Evolutionary conservation across 805 yeast genomes (phyloP).

Genomic region (Yarrowia hollandica): DNA sequence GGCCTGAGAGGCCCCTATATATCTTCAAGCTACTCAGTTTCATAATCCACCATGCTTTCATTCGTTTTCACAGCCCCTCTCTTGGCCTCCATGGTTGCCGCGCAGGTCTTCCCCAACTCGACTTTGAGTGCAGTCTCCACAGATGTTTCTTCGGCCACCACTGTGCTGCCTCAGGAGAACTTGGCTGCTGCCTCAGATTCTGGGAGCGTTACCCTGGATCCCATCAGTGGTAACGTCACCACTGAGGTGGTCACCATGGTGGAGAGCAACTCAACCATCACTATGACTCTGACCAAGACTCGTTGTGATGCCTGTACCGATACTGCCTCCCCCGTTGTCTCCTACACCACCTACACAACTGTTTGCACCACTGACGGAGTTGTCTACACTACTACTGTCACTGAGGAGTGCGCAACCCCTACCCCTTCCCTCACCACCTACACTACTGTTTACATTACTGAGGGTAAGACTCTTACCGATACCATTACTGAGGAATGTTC

Average conservation of each 20-base stretch:
- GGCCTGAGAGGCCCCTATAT: neutral
- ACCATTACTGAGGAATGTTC: neutral
- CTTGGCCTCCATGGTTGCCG: neutral
- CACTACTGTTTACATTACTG: too few species aligned
- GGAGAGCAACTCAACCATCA: neutral
- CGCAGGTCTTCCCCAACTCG: conserved; percentile 10
- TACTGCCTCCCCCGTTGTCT: neutral
- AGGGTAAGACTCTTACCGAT: neutral
- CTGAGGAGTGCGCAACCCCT: neutral
- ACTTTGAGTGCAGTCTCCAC: neutral
- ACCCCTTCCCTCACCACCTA: too few species aligned
- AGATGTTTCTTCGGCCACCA: too few species aligned
- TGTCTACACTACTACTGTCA: neutral
- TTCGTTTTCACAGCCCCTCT: conserved; percentile 3
- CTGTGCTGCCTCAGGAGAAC: too few species aligned
- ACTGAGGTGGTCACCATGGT: conserved; percentile 3
- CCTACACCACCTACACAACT: conserved; percentile 18
- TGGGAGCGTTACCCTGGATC: neutral
- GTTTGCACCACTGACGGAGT: neutral
- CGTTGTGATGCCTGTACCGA: neutral
- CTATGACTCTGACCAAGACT: neutral
- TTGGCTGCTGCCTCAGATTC: neutral
- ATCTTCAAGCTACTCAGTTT: neutral
- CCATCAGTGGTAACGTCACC: neutral
- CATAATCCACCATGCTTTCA: conserved; percentile 1